phyloP scores from a whole-genome alignment of 257 asterid species.

The Paraleonurus japonicus region DNA sequence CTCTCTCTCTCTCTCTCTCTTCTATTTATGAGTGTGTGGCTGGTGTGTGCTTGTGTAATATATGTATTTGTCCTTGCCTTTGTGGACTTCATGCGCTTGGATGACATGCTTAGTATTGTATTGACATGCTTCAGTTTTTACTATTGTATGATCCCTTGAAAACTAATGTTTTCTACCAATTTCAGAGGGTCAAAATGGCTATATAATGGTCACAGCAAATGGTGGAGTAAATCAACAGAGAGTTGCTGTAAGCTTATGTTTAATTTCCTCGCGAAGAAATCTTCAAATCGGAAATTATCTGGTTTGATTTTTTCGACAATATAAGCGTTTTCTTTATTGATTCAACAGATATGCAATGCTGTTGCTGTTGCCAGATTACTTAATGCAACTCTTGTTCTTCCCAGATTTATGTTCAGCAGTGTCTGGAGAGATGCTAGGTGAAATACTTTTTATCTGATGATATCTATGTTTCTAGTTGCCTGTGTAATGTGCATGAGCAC shows the following conservation, averaged over 20 bases:
- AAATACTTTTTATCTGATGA: conserved; percentile 21
- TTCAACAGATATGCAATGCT: conserved; percentile 91
- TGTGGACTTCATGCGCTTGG: conserved; percentile 16
- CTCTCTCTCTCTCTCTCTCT: too few relatives aligned
- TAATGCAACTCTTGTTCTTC: conserved; percentile 95
- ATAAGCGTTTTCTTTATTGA: conserved; percentile 3
- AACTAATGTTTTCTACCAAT: conserved; percentile 24
- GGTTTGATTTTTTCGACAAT: conserved; percentile 9
- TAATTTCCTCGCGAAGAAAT: conserved; percentile 18
- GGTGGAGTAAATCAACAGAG: conserved; percentile 99
- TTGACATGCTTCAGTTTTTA: neutral
- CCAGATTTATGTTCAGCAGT: conserved; percentile 86
- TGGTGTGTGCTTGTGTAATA: neutral
- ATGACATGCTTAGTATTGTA: conserved; percentile 11
- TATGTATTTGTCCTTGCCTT: conserved; percentile 8
- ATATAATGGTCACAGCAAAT: conserved; percentile 87
- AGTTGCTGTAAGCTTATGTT: conserved; percentile 81
- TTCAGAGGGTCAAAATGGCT: conserved; percentile 79
- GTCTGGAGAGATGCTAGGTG: conserved; percentile 96
- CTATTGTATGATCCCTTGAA: neutral
- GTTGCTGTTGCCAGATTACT: conserved; percentile 96
- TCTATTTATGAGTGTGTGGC: too few relatives aligned
- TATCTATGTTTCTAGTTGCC: neutral
- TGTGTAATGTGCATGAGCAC: neutral
- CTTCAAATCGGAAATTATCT: neutral